Base-by-base conservation (phyloP, 2,329 filamentous ascomycete species). In the Catunica adiposa region DNA sequence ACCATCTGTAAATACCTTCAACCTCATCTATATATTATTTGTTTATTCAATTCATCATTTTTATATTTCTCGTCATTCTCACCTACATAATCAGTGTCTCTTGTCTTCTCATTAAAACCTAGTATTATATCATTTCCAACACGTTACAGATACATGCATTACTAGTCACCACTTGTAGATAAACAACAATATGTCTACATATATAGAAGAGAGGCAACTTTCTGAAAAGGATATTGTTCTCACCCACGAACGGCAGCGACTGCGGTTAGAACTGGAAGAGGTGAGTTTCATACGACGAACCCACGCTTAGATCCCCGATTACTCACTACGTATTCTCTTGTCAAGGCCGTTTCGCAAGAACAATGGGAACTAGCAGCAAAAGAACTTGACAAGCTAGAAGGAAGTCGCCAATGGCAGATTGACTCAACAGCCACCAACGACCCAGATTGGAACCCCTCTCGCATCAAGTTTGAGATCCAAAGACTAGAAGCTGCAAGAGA, bases 401-500 rank as follows among this genome's bases (percentile, higher is more conserved):
- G 82, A 48, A 88, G 90, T 64, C 82, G 90, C 61, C 69, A 73
- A 26, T 95, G 89, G 89, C 95, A 95, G 66, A 66, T 77, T 7
- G 65, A 56, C 9, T 51, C 51, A 31, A 47, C 48, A 63, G 1
- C 67, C 75, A 17, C 42, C 9, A 48, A 47, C 17, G 31, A 50
- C n/a, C 71, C 76, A 50, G 83, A 89, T 61, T 92, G 89, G 66
- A 80, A 90, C 62, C 76, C 80, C 0, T 70, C 71, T 0, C 71
- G 94, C 7, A 79, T 96, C 44, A 73, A 82, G 60, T 71, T 76
- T 31, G 80, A 86, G n/a, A 70, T 94, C 46, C 70, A 73, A 54
- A 80, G 88, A 61, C 74, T 96, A 58, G 83, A 94, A 61, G 75
- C 83, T 9, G 89, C 88, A 15, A 78, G 85, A 3, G 72, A 75